Base-by-base conservation (phyloP, 768 basidiomycete genomes). In the Dacryopinax spathularia region DNA sequence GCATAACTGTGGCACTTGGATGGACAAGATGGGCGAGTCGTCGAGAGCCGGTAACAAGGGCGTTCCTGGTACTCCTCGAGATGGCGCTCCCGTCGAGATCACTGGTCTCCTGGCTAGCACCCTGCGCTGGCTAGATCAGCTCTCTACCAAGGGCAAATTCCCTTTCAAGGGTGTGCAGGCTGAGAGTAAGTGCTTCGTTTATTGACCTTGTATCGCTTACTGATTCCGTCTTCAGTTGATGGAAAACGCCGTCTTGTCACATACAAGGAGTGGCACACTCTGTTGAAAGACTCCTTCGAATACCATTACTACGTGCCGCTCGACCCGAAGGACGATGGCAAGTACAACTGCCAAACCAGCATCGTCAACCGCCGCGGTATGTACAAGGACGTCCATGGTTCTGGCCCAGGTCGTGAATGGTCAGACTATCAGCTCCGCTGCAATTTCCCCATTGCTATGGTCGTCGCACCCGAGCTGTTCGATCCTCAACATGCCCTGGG, bases 1-100 rank as follows among this genome's bases (percentile, higher is more conserved):
- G 63, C 75, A 80, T 69, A 95, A 95, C 69, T 94, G 92, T 71
- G 92, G 92, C 12, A 94, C 92, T 0, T 95, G 92, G 92, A 92
- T 92, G 92, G 92, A 95, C 77, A 95, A 95, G 81, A 94, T 94
- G 91, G 96, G 96, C 43, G 92, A 95, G 71, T 92, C 89, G 1
- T 78, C 77, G 65, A 89, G 84, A 69, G 95, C 96, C 2, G 91
- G 92, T 1, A 97, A 88, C 62, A 96, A 94, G 74, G 96, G 96
- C 31, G 74, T 88, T 33, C 96, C 96, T n/a, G 96, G 91, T 10
- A 95, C 94, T 0, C 94, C 96, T 0, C 80, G 96, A 67, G 94
- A 98, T 71, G 96, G 96, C 9, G 89, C 95, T 0, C 94, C 96
- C 0, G 79, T 99, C 36, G 96, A 99, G 75, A 97, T 98, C 67